phyloP scores from a whole-genome alignment of 2,329 filamentous ascomycete species.

The Talaromyces verruculosus region DNA sequence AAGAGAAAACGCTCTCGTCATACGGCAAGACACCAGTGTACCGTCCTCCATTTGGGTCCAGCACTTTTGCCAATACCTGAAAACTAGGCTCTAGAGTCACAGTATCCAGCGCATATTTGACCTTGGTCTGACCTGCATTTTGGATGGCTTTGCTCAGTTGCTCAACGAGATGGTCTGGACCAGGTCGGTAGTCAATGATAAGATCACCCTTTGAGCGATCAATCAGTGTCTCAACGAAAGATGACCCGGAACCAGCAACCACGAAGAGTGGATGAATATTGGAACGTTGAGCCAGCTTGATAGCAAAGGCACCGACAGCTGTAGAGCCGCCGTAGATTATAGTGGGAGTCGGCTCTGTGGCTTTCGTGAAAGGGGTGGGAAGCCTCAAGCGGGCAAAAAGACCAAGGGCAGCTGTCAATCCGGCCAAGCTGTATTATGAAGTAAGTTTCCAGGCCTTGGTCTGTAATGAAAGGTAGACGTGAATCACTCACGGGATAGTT shows the following conservation, averaged over 20 bases:
- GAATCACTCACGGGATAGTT: conserved; percentile 48
- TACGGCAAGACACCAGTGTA: conserved; percentile 1
- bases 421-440: conserved; percentile 41
- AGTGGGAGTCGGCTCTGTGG: conserved; percentile 36
- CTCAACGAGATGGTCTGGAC: conserved; percentile 53
- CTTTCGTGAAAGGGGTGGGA: conserved; percentile 50
- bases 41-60: background rate
- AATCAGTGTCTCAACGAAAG: conserved; percentile 55
- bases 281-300: conserved; percentile 56
- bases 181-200: conserved; percentile 61
- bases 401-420: conserved; percentile 55
- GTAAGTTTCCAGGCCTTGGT: background rate
- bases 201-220: conserved; percentile 56
- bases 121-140: conserved; percentile 39
- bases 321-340: conserved; percentile 53
- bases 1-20: conserved; percentile 37
- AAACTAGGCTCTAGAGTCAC: conserved; percentile 53
- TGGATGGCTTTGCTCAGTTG: conserved; percentile 22
- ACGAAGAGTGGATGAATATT: conserved; percentile 64
- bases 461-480: background rate
- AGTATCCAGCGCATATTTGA: conserved; percentile 59
- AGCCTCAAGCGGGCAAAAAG: conserved; percentile 51
- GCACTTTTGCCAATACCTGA: background rate
- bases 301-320: conserved; percentile 58
- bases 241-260: conserved; percentile 55